Conservation (phyloP, 148 eudicot genomes). For the Rhododendron ovatum region DNA sequence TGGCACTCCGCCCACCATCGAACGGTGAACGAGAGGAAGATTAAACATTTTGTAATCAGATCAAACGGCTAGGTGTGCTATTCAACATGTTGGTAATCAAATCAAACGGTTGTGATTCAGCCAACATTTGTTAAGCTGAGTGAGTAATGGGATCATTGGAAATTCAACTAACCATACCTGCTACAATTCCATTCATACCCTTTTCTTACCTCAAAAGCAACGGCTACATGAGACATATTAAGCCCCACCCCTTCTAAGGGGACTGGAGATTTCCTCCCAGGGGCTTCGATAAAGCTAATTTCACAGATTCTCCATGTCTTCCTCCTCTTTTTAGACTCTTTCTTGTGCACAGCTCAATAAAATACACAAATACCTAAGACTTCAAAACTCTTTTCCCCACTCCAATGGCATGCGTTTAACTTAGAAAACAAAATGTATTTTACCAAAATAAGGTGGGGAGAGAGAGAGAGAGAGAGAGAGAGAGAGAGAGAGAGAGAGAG, state of each 20-base stretch:
- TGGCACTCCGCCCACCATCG: not conserved
- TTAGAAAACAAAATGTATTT: not conserved
- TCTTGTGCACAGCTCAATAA: slow-evolving; percentile 1
- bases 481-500: not conserved
- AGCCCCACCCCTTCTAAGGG: not conserved
- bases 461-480: not conserved
- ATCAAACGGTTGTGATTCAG: not conserved
- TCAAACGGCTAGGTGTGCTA: not conserved
- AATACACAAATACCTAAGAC: slow-evolving; percentile 8
- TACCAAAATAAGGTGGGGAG: not conserved
- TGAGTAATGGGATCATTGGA: not conserved
- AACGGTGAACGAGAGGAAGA: not conserved
- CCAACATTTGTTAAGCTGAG: not conserved
- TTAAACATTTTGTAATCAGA: not conserved
- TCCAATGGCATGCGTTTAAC: not conserved
- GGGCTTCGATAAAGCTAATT: slow-evolving; percentile 7
- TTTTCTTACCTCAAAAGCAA: slow-evolving; percentile 31
- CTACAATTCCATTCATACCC: slow-evolving; percentile 8
- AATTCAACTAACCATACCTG: slow-evolving; percentile 2
- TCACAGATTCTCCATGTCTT: slow-evolving; percentile 30
- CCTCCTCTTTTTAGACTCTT: slow-evolving; percentile 20
- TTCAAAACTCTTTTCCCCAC: not conserved
- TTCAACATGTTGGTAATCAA: not conserved
- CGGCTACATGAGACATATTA: not conserved
- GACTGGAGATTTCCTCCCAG: not conserved